Conservation (phyloP, 768 basidiomycete species). For the Boletus barrowsii region DNA sequence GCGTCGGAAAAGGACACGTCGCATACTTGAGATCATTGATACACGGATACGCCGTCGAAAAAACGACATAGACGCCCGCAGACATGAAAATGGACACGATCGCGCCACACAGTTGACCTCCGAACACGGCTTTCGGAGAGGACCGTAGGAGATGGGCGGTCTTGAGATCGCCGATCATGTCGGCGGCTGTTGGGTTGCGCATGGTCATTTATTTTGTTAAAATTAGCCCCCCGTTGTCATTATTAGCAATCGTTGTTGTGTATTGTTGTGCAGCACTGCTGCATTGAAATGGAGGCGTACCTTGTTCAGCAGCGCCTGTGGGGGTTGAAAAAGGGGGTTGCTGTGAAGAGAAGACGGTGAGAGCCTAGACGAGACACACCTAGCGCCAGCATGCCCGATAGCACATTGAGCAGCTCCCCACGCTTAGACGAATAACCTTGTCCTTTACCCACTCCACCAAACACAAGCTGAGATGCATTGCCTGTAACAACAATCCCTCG, state of each 20-base stretch:
- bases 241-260: too few species aligned
- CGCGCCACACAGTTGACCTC: conserved; percentile 56
- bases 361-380: too few species aligned
- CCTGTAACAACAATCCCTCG: conserved; percentile 13
- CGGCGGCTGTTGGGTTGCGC: conserved; percentile 34
- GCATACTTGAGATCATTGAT: conserved; percentile 33
- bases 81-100: conserved; percentile 60
- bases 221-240: too few species aligned
- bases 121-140: conserved; percentile 61
- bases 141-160: conserved; percentile 67
- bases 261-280: not conserved
- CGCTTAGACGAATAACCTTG: conserved; percentile 21
- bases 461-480: conserved; percentile 57
- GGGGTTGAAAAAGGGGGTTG: not conserved
- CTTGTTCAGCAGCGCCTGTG: conserved; percentile 26
- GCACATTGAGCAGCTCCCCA: conserved; percentile 19
- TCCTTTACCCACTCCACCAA: conserved; percentile 59
- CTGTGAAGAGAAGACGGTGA: not conserved
- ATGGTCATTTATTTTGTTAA: too few species aligned
- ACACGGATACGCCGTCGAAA: conserved; percentile 60
- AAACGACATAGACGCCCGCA: conserved; percentile 56
- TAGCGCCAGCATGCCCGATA: conserved; percentile 24
- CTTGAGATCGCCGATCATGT: conserved; percentile 69
- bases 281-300: conserved; percentile 1
- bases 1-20: conserved; percentile 20